phyloP scores from a whole-genome alignment of 2,329 filamentous ascomycete genomes.

The Apiospora koreana region DNA sequence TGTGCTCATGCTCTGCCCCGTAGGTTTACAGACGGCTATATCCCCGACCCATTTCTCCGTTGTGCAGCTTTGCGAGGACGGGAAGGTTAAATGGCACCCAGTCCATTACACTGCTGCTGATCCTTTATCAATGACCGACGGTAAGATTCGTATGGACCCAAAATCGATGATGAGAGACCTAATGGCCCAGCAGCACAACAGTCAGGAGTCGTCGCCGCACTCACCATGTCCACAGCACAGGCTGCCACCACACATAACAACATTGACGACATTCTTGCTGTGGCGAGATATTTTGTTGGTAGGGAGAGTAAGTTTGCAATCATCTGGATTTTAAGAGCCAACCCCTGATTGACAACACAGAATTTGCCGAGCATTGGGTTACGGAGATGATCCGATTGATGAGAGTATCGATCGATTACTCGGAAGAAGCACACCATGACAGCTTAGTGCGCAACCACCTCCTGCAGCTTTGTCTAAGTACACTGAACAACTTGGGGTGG shows the following conservation, averaged over 20 bases:
- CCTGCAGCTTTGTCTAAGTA: constrained; percentile 75
- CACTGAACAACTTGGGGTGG: constrained; percentile 78
- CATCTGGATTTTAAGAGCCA: neutral
- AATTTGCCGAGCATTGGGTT: constrained; percentile 63
- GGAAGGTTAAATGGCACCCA: constrained; percentile 59
- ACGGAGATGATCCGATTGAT: constrained; percentile 69
- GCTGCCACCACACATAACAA: constrained; percentile 48
- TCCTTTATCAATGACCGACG: constrained; percentile 49
- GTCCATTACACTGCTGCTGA: constrained; percentile 52
- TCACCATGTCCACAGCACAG: constrained; percentile 55
- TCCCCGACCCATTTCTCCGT: constrained; percentile 63
- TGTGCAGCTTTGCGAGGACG: constrained; percentile 59
- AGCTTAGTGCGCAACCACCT: constrained; percentile 71
- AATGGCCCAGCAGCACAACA: constrained; percentile 47
- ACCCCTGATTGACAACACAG: constrained; percentile 33
- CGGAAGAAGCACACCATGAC: constrained; percentile 72
- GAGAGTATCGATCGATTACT: constrained; percentile 78
- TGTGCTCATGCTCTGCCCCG: constrained; percentile 12
- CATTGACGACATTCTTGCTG: constrained; percentile 72
- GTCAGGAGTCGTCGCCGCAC: constrained; percentile 59
- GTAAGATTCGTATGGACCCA: constrained; percentile 36
- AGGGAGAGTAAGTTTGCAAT: constrained; percentile 34
- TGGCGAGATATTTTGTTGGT: constrained; percentile 54
- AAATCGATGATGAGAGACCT: constrained; percentile 14
- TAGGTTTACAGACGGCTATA: constrained; percentile 60